Base-by-base conservation (phyloP, 2,329 filamentous ascomycete species). In the Ophiostoma triangulosporum region DNA sequence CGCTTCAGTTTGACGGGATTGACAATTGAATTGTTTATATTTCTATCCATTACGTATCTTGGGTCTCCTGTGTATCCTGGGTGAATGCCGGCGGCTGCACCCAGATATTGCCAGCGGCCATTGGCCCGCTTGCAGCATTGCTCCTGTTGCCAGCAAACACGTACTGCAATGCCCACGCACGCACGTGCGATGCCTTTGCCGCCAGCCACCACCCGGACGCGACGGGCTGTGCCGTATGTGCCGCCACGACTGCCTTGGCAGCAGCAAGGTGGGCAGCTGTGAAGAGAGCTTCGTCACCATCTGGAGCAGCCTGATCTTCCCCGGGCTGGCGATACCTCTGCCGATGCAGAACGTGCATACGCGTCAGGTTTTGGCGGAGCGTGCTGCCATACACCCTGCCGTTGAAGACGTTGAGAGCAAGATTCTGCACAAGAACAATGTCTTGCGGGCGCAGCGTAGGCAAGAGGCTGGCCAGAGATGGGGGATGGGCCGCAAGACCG, bases 321-420 rank as follows among this genome's bases (percentile, higher is more conserved):
- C 3, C 20, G 2, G 82, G 4, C 69, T 73, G 55, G 62, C 64
- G 63, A 76, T 80, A 77, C 75, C 56, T n/a, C 68, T 73, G 54
- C 72, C 48, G 69, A 22, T 80, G 80, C 17, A 94, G 67, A 43
- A 94, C 68, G 57, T 82, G 75, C 26, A 91, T 70, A 57, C 76
- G 80, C 4, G 87, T 90, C 60, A 86, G 75, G 7, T 80, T 80
- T 58, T 77, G 78, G 27, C 84, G 78, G 57, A 96, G 69, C 62
- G 84, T 93, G 65, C 94, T 86, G 0, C 91, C 90, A 61, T 93
- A 89, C 0, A 96, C 90, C 60, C 78, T 83, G 48, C 80, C 78
- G 51, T 77, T 76, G 64, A 91, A 97, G 4, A 80, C 79, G 51
- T 80, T 80, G 51, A 97, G 71, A 1, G 84, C 88, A 6, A 95